phyloP scores from a whole-genome alignment of 768 basidiomycete species.

The Kwoniella heveanensis region DNA sequence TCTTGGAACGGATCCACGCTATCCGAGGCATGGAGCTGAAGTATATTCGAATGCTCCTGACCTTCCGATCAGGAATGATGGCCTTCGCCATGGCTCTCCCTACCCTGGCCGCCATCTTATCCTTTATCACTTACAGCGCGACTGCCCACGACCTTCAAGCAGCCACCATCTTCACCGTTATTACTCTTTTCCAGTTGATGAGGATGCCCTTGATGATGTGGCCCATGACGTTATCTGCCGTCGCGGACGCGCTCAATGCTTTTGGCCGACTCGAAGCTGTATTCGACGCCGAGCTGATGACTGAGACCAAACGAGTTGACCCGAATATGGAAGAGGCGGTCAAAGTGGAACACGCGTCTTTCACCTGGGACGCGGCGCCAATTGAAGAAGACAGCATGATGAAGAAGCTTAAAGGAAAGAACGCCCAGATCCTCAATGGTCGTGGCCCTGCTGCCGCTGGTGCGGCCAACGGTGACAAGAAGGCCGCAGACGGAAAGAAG shows the following conservation, averaged over 20 bases:
- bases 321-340: constrained; percentile 66
- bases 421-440: constrained; percentile 30
- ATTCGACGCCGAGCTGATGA: constrained; percentile 78
- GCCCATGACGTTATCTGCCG: constrained; percentile 64
- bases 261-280: constrained; percentile 73
- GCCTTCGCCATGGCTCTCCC: constrained; percentile 69
- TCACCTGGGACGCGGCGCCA: constrained; percentile 80
- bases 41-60: constrained; percentile 60
- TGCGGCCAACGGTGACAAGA: neutral
- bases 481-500: constrained; percentile 16
- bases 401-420: constrained; percentile 35
- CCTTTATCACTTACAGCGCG: constrained; percentile 71
- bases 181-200: constrained; percentile 81
- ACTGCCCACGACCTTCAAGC: constrained; percentile 56
- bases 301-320: constrained; percentile 65
- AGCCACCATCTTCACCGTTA: constrained; percentile 76
- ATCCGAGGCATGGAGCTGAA: constrained; percentile 72
- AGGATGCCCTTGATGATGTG: constrained; percentile 76
- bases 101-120: constrained; percentile 73
- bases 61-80: constrained; percentile 67
- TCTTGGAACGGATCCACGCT: constrained; percentile 70
- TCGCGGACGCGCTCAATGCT: constrained; percentile 82
- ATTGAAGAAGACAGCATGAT: constrained; percentile 49
- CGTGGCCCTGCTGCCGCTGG: neutral
- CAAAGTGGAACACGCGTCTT: constrained; percentile 68